Conservation (phyloP, 805 yeast genomes). For the Candida nonsorbophila region DNA sequence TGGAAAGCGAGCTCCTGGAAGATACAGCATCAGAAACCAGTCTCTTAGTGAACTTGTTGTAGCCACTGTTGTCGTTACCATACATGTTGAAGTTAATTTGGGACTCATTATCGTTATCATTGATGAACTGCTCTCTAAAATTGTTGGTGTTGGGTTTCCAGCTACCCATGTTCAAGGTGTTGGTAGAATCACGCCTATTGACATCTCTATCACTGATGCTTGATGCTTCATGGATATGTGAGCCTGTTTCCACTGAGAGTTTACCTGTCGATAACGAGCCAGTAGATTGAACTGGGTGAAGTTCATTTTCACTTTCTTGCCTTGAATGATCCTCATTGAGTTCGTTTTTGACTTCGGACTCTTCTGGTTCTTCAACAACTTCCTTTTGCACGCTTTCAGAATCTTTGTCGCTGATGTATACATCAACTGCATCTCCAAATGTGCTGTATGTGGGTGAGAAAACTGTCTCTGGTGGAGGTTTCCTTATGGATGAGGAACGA, state of each 20-base stretch:
- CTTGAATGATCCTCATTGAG: conserved; percentile 2
- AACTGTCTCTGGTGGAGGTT: conserved; percentile 8
- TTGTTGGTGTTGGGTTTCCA: conserved; percentile 58
- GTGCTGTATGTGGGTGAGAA: conserved; percentile 23
- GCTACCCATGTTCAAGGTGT: conserved; percentile 41
- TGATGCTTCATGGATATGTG: neutral
- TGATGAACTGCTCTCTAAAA: conserved; percentile 45
- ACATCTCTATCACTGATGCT: conserved; percentile 11
- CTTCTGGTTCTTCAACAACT: neutral
- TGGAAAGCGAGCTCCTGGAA: conserved; percentile 23
- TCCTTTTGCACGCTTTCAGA: neutral
- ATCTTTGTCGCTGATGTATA: conserved; percentile 16
- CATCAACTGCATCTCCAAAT: conserved; percentile 28
- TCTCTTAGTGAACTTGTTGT: conserved; percentile 29
- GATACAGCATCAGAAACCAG: conserved; percentile 14
- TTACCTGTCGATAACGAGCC: conserved; percentile 27
- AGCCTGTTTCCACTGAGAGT: conserved; percentile 13
- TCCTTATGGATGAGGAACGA: too few relatives aligned
- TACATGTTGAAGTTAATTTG: conserved; percentile 18
- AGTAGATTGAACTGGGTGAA: conserved; percentile 18
- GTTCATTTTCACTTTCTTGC: conserved; percentile 1
- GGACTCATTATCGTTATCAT: conserved; percentile 37
- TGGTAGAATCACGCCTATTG: conserved; percentile 26
- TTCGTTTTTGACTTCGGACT: neutral
- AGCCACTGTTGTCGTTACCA: conserved; percentile 13